Evolutionary conservation across 495 filamentous ascomycete species (phyloP), one percentile per base, ranked within the genome.

Genomic region (Penicillium crystallinum): DNA sequence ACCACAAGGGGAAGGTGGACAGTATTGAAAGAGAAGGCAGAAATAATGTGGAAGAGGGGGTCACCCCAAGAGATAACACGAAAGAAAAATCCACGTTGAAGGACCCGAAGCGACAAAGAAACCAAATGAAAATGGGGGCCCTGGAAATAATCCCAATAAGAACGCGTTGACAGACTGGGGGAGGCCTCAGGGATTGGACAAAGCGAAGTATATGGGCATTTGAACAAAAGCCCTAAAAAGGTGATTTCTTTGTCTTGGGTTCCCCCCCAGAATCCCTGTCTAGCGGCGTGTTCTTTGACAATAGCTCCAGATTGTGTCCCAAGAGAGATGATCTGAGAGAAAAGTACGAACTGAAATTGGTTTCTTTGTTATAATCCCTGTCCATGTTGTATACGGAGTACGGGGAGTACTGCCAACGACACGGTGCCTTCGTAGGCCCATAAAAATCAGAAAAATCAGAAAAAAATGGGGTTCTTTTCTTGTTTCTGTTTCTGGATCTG

Each of bases 211-310:
- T 49, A 46, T 35, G 41, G 18, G 31, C 25, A 52, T 65, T 64
- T 56, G 55, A 45, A 43, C 29, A 10, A 27, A 37, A 48, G 44
- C 44, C 44, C 44, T 46, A 46, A 46, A 46, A 22, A 36, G 43
- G 43, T 17, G 43, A 30, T 55, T 50, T 59, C 59, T 55, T 62
- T 58, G 56, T 52, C 49, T 49, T 34, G 19, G 18, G 40, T 29
- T 35, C 22, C 34, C n/a, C 44, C 27, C 30, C 34, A 6, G 27
- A 27, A 60, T 57, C 52, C 48, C 51, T 55, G 57, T 51, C 39
- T 34, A 42, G 59, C 58, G 55, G 56, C 51, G 59, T 56, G 27
- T 54, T 57, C 61, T 65, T 67, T 64, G 61, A 65, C 56, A 67
- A 64, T 58, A 55, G 52, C 54, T 59, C 42, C 39, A 23, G 36